Conservation (phyloP, 2,329 filamentous ascomycete species). For the Hypoxylon sp. region DNA sequence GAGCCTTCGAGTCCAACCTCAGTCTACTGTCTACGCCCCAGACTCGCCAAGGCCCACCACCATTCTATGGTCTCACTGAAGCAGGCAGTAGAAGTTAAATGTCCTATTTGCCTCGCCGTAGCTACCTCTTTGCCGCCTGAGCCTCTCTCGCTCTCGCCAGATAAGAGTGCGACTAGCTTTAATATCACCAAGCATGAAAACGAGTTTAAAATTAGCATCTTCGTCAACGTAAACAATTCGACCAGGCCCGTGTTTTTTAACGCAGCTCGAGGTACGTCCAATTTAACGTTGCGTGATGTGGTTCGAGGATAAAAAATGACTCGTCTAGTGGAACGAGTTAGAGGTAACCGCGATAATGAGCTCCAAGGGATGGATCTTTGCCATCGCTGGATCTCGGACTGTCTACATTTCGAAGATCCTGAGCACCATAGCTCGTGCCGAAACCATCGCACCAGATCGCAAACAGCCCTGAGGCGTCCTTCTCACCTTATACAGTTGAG, state of each 20-base stretch:
- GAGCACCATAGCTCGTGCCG: background rate
- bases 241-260: background rate
- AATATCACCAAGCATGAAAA: background rate
- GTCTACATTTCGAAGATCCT: background rate
- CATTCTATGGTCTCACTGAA: background rate
- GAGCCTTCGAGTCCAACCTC: background rate
- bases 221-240: background rate
- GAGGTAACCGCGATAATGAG: background rate
- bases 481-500: background rate
- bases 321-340: background rate
- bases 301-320: background rate
- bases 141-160: background rate
- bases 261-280: background rate
- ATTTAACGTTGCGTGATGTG: background rate
- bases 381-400: background rate
- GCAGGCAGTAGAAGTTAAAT: background rate
- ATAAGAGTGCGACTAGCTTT: background rate
- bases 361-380: background rate
- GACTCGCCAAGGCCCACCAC: background rate
- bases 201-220: background rate
- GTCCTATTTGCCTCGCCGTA: background rate
- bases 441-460: background rate
- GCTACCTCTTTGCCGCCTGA: background rate
- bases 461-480: background rate
- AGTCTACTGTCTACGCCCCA: too few species aligned